Evolutionary conservation across 306 rosid species (phyloP), one percentile per base, ranked within the genome.

Genomic region (Trichosanthes cucumerina): DNA sequence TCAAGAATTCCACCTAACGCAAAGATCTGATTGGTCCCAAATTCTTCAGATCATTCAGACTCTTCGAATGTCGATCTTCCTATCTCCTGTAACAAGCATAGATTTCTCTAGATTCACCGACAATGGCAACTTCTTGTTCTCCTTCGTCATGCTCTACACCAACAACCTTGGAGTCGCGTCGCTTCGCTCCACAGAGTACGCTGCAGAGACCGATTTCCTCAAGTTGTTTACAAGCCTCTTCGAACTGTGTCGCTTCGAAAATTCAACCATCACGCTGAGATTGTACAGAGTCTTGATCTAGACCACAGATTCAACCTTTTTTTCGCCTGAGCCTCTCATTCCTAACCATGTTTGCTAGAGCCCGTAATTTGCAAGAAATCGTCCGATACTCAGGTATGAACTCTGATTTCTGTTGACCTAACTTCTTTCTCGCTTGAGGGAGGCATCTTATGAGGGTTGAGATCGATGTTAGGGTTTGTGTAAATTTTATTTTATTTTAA

Each of bases 141-240:
- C 99, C 82, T 92, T 95, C 65, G 82, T 86, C 93, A 85, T 89
- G 80, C 98, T 95, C 65, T 97, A 80, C 50, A 95, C 89, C 96
- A 87, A 80, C 80, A 92, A 95, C 82, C 99, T 86, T 0, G 99
- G 97, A 49, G 93, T 80, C 84, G 86, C 90, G 68, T 63, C 75
- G 11, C 59, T 81, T 68, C 59, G 81, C 78, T 86, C 91, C 31
- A 78, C 83, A 0, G 93, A 81, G 12, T 83, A 90, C 21, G 96
- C 93, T 0, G 91, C 86, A 14, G 92, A 82, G 28, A 92, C 89
- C 16, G 98, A 92, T 78, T 89, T 92, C 85, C 93, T 88, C 80
- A 90, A 3, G 75, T 80, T 86, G 72, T 82, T 92, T 0, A 6
- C 34, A 8, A 81, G 66, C 81, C 88, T 95, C 81, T 88, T 95